A percentile compares a stretch with the other conserved stretches of the same genome.
These are phyloP conservation scores for Aspergillus homomorphus DNA, from an alignment of 495 filamentous ascomycete genomes.

Conservation along the genomic window DNA sequence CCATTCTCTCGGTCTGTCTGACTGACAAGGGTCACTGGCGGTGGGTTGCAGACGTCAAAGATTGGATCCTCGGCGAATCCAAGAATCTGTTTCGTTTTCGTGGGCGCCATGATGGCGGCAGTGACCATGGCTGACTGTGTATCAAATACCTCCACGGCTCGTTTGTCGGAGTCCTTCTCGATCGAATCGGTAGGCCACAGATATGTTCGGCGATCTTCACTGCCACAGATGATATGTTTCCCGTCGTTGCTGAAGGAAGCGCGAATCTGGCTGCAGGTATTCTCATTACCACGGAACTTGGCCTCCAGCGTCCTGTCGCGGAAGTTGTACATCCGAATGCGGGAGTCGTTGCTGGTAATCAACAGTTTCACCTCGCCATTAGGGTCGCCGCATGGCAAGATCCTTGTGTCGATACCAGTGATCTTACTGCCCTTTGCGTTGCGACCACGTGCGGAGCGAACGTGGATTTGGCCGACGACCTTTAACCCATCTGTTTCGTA, in stretches of 20 bases:
- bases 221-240: conserved; percentile 86
- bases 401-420: conserved; percentile 83
- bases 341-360: conserved; percentile 92
- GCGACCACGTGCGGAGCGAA: conserved; percentile 82
- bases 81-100: conserved; percentile 71
- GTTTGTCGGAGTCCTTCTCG: conserved; percentile 72
- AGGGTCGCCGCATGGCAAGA: conserved; percentile 55
- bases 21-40: conserved; percentile 79
- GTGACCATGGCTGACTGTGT: conserved; percentile 88
- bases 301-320: conserved; percentile 77
- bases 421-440: conserved; percentile 98
- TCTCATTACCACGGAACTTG: conserved; percentile 92
- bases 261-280: conserved; percentile 86
- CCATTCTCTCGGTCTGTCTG: conserved; percentile 53
- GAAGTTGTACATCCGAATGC: conserved; percentile 87
- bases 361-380: conserved; percentile 79
- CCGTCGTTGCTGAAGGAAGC: conserved; percentile 87
- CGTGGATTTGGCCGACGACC: conserved; percentile 78
- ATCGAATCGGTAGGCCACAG: conserved; percentile 72
- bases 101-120: conserved; percentile 78
- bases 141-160: conserved; percentile 81
- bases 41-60: conserved; percentile 95
- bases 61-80: conserved; percentile 83
- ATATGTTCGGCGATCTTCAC: conserved; percentile 84
- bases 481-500: conserved; percentile 95